These are phyloP conservation scores for Vitis hybrid DNA, from an alignment of 177 flowering plant species.

Conservation along the genomic window DNA sequence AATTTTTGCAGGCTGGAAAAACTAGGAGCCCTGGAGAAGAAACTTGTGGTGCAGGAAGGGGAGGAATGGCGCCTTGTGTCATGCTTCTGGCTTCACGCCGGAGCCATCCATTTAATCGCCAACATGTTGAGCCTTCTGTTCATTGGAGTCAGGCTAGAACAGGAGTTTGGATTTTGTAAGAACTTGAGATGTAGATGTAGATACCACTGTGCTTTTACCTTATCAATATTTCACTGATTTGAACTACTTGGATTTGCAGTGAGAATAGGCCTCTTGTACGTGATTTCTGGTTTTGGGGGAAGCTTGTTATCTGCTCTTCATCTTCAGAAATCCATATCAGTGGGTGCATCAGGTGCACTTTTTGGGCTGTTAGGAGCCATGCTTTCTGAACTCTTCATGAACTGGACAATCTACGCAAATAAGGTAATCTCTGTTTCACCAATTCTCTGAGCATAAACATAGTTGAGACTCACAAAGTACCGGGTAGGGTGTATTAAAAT, in stretches of 20 bases:
- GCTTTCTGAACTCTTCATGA: constrained; percentile 74
- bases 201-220: neutral
- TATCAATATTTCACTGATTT: neutral
- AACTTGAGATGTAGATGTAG: neutral
- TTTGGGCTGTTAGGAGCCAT: constrained; percentile 70
- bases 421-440: constrained; percentile 38
- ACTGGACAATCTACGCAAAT: constrained; percentile 64
- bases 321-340: constrained; percentile 34
- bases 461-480: no score
- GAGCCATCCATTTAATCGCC: constrained; percentile 50
- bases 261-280: constrained; percentile 52
- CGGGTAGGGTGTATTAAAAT: no score
- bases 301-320: constrained; percentile 51
- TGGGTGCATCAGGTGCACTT: constrained; percentile 77
- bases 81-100: constrained; percentile 75
- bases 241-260: constrained; percentile 30
- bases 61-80: constrained; percentile 54
- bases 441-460: no score
- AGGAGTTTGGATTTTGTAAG: constrained; percentile 75
- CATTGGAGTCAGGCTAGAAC: constrained; percentile 54
- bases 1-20: constrained; percentile 38
- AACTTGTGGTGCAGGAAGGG: constrained; percentile 30
- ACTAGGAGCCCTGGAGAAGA: constrained; percentile 53
- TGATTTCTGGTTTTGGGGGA: constrained; percentile 70
- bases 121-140: constrained; percentile 66